A percentile compares a stretch with the other conserved stretches of the same genome.
These are phyloP conservation scores for Trematosphaeria pertusa DNA, from an alignment of 2,329 filamentous ascomycete genomes.

Conservation along the genomic window DNA sequence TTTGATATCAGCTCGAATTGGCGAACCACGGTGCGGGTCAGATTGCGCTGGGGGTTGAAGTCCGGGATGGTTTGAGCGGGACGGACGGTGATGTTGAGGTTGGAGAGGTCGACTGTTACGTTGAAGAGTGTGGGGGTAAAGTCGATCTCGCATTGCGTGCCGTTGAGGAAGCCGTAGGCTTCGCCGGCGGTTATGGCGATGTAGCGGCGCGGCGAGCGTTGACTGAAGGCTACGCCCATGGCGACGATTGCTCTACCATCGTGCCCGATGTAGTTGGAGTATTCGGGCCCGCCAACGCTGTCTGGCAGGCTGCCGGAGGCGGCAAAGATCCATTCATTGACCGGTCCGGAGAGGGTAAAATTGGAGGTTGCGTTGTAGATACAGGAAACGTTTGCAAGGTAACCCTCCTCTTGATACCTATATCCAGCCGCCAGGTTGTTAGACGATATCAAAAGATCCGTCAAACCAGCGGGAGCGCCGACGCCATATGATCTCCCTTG, in stretches of 20 bases:
- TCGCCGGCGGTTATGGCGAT: constrained; percentile 41
- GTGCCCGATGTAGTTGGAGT: constrained; percentile 41
- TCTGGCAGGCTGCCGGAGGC: constrained; percentile 32
- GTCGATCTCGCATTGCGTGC: constrained; percentile 40
- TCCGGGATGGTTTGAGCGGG: constrained; percentile 20
- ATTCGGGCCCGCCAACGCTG: constrained; percentile 30
- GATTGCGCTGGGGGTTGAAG: constrained; percentile 39
- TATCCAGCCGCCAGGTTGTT: constrained; percentile 33
- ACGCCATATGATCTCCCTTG: constrained; percentile 52
- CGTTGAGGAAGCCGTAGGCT: constrained; percentile 38
- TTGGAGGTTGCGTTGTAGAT: constrained; percentile 47
- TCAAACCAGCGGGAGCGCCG: constrained; percentile 47
- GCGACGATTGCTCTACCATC: constrained; percentile 38
- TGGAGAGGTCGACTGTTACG: constrained; percentile 36
- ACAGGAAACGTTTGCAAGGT: constrained; percentile 40
- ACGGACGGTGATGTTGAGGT: constrained; percentile 37
- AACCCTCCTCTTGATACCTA: constrained; percentile 45
- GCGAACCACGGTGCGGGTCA: constrained; percentile 37
- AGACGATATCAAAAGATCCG: constrained; percentile 24
- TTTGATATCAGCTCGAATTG: constrained; percentile 48
- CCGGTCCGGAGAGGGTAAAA: constrained; percentile 32
- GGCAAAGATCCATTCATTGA: constrained; percentile 33
- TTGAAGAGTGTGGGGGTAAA: constrained; percentile 38
- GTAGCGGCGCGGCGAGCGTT: constrained; percentile 31
- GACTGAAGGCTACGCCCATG: constrained; percentile 37